Percentiles rank a stretch among this genome's conserved stretches.
Evolutionary conservation across 805 yeast genomes (phyloP).

Genomic region (Pichia deserticola): DNA sequence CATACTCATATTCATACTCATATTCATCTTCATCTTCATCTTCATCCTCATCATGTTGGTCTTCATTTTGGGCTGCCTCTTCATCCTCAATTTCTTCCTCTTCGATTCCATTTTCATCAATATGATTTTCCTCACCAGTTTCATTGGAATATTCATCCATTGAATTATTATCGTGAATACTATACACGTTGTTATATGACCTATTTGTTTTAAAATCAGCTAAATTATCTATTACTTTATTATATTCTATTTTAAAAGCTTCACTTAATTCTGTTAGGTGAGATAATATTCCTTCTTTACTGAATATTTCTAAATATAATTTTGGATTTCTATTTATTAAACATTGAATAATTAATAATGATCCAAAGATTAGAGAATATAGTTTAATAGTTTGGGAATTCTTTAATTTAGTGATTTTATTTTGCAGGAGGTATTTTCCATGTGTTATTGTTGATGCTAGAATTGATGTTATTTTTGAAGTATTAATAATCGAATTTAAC

Average conservation of each 20-base stretch:
- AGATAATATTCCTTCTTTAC: conserved; percentile 64
- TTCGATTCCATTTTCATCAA: conserved; percentile 1
- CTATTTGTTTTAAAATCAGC: no score
- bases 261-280: conserved; percentile 34
- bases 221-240: no score
- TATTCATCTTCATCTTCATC: conserved; percentile 15
- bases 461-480: conserved; percentile 37
- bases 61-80: conserved; percentile 8
- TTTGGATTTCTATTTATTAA: conserved; percentile 39
- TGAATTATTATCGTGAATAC: no score
- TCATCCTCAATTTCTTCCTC: conserved; percentile 13
- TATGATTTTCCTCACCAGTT: not conserved
- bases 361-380: conserved; percentile 40
- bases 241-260: no score
- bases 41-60: conserved; percentile 12
- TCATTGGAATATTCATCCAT: no score
- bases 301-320: conserved; percentile 41
- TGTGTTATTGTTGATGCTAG: conserved; percentile 59
- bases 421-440: conserved; percentile 28
- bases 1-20: conserved; percentile 14
- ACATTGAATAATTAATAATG: conserved; percentile 40
- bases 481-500: conserved; percentile 27
- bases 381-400: conserved; percentile 18
- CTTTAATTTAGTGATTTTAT: not conserved
- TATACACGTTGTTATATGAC: no score